Percentiles rank a stretch among this genome's conserved stretches.
These are phyloP conservation scores for Glebionis coronaria DNA, from an alignment of 129 eudicot species.

Conservation along the genomic window DNA sequence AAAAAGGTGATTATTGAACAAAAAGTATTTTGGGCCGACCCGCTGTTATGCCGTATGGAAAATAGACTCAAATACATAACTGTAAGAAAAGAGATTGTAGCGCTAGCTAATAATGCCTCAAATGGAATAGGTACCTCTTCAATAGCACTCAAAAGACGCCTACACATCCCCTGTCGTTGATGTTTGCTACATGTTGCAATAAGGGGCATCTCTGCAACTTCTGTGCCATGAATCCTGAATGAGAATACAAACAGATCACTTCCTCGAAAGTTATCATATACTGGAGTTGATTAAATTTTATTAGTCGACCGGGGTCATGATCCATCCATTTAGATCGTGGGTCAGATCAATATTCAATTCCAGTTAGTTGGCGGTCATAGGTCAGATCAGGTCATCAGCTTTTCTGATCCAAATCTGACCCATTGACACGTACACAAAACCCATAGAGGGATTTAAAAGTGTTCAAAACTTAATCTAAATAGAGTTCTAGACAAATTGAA, in stretches of 20 bases:
- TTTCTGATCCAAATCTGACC: neutral
- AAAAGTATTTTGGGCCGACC: neutral
- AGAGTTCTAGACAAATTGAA: neutral
- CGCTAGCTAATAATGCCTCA: neutral
- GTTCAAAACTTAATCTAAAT: neutral
- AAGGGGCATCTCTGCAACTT: constrained; percentile 93
- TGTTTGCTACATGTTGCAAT: constrained; percentile 85
- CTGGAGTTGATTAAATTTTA: neutral
- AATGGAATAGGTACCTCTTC: constrained; percentile 61
- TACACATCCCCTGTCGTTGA: constrained; percentile 96
- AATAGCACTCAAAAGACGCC: constrained; percentile 69
- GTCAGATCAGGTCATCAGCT: neutral
- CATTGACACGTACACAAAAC: neutral
- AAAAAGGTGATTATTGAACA: neutral
- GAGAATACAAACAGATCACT: constrained; percentile 4
- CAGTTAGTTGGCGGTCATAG: neutral
- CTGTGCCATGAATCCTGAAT: constrained; percentile 74
- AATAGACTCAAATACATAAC: too few relatives aligned
- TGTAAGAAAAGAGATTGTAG: too few relatives aligned
- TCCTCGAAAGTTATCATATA: neutral
- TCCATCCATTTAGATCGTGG: neutral
- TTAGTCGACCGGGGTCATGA: neutral
- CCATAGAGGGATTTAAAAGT: neutral
- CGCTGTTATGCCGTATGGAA: neutral
- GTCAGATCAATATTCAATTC: neutral